phyloP scores from a whole-genome alignment of 163 green algal genomes.

The Volvox carteri region DNA sequence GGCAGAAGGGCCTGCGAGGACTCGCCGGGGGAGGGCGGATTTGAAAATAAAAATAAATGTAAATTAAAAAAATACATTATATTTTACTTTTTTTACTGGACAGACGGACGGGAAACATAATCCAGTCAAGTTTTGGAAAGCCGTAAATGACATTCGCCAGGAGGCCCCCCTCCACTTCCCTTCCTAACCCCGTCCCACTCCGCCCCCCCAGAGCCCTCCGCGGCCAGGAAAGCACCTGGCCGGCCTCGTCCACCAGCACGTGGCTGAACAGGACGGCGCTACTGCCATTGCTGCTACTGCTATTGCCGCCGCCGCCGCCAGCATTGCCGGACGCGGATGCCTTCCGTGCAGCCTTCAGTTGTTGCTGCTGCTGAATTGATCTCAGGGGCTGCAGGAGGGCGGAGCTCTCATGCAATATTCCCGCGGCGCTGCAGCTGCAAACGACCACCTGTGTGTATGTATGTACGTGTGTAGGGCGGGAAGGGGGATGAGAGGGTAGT shows the following conservation, averaged over 20 bases:
- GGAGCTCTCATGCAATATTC: conserved; percentile 6
- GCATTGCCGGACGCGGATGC: too few species aligned
- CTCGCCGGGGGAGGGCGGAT: not conserved
- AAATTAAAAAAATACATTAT: too few species aligned
- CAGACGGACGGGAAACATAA: not conserved
- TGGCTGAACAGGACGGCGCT: not conserved
- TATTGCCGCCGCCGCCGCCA: not conserved
- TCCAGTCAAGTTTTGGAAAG: not conserved
- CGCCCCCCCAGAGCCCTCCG: too few species aligned
- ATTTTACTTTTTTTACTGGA: too few species aligned
- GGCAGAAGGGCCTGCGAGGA: conserved; percentile 28
- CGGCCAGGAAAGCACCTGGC: too few species aligned
- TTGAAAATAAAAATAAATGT: not conserved
- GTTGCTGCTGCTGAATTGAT: too few species aligned
- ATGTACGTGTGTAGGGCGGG: not conserved
- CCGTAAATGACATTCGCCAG: not conserved
- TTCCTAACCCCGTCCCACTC: too few species aligned
- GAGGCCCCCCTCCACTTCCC: too few species aligned
- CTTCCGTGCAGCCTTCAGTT: too few species aligned
- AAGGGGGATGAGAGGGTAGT: not conserved
- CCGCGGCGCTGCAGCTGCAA: conserved; percentile 26
- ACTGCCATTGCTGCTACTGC: not conserved
- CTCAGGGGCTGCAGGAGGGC: not conserved
- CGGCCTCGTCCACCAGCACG: conserved; percentile 49
- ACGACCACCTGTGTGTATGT: conserved; percentile 35